Evolutionary conservation across 768 basidiomycete species (phyloP), one percentile per base, ranked within the genome.

Genomic region (Phallus indusiatus): DNA sequence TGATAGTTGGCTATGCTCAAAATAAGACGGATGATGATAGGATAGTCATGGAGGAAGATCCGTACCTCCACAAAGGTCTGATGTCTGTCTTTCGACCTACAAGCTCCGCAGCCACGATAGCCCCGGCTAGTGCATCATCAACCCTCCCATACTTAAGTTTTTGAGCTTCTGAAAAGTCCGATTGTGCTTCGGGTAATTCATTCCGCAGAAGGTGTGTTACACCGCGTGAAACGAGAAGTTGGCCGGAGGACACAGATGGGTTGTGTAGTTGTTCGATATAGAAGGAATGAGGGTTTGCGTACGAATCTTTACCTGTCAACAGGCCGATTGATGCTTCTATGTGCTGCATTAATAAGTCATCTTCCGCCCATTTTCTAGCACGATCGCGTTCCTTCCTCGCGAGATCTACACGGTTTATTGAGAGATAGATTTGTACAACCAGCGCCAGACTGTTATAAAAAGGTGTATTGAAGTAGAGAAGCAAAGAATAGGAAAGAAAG

Each of bases 211-310:
- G 80, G 48, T 88, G 84, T 22, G 84, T 84, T 24, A 90, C 80
- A 9, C 88, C 89, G 62, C 90, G 82, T n/a, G 86, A 82, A 20
- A 87, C 85, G 47, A 92, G 77, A 34, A 92, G 74, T 64, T 85
- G 83, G 10, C 85, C 80, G 0, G 86, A 88, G 12, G 84, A 80
- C 54, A 90, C 68, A 12, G 86, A 87, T 1, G 89, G 88, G 67
- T 90, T 91, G 17, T 80, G 87, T 20, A 91, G 73, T 68, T 92
- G 90, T 65, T 93, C 90, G 5, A 85, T 86, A 70, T 88, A 92
- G 73, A 90, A 91, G 42, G 79, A 75, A 59, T 75, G 67, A 21
- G 75, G 72, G 61, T 78, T 73, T 16, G 72, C 68, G 59, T 68
- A 73, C 49, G 76, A 77, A 64, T 90, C 88, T 62, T 81, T 83